Conservation (phyloP, 2,329 filamentous ascomycete species). For the Diaporthe longicolla region DNA sequence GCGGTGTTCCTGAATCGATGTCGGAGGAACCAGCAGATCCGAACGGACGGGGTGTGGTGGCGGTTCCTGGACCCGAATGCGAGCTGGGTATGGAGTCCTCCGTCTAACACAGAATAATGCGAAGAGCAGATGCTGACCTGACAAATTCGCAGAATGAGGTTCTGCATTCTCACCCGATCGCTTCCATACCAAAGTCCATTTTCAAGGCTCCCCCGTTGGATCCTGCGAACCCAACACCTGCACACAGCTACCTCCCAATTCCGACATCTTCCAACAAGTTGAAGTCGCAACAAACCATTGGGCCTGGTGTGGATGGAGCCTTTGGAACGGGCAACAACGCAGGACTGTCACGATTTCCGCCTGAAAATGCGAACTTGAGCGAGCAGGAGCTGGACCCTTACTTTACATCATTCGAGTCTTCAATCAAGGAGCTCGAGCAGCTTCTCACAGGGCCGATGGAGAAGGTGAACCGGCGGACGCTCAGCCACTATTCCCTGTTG, state of each 20-base stretch:
- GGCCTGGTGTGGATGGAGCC: constrained; percentile 46
- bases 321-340: constrained; percentile 64
- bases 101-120: background rate
- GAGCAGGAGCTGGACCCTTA: constrained; percentile 96
- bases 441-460: constrained; percentile 94
- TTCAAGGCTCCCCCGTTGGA: constrained; percentile 96
- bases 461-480: constrained; percentile 91
- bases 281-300: constrained; percentile 66
- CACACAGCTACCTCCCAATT: constrained; percentile 88
- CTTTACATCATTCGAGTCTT: constrained; percentile 92
- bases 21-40: constrained; percentile 90
- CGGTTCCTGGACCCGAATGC: constrained; percentile 97
- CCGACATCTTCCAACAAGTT: constrained; percentile 90
- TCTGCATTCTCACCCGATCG: constrained; percentile 89
- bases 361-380: constrained; percentile 79
- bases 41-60: constrained; percentile 97
- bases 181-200: constrained; percentile 93
- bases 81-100: constrained; percentile 84
- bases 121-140: constrained; percentile 47
- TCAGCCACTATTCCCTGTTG: constrained; percentile 87
- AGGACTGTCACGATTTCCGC: constrained; percentile 84
- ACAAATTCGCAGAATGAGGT: constrained; percentile 81
- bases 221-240: constrained; percentile 90
- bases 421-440: constrained; percentile 90
- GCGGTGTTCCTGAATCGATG: constrained; percentile 96